Base-by-base conservation (phyloP, 768 basidiomycete species). In the Rhodotorula toruloides region DNA sequence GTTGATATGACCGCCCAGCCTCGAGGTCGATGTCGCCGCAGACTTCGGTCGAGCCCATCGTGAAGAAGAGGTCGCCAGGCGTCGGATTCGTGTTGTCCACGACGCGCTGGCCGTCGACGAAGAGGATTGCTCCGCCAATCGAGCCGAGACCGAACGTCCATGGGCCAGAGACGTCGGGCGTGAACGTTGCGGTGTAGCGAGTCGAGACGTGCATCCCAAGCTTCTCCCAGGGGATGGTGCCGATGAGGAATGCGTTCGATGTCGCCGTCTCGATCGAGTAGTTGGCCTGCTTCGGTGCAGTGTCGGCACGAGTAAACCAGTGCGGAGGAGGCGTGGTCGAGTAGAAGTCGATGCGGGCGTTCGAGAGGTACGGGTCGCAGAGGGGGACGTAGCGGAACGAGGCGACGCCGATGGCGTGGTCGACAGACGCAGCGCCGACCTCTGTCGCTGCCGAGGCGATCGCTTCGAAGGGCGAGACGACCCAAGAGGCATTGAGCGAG, bases 401-500 rank as follows among this genome's bases (percentile, higher is more conserved):
- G 7, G 67, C 46, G 22, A 56, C 61, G 19, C 73, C 73, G 27
- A 58, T 54, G 1, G 62, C 31, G 53, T 57, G 69, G 11, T 55
- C 53, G 31, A 74, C 70, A 16, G 59, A 8, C 10, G 64, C n/a
- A n/a, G n/a, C 64, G 12, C 61, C 64, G 25, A 55, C 8, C 46
- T 71, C 76, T 54, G 77, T 74, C 48, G 76, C 77, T 19, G 64
- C 73, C 17, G 59, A 63, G 0, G 58, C 61, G 49, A 80, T 74
- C 9, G 75, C 79, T 39, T 78, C 72, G 58, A 78, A 76, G 0
- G 79, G 78, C 7, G 72, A 64, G n/a, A 76, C 70, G 21, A 75
- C 71, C 74, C 75, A 79, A n/a, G 76, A 68, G 0, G 77, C 48
- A 11, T 71, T 63, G 40, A 80, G 72, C 19, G 69, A 71, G 16